Percentiles rank a stretch among this genome's conserved stretches.
phyloP scores from a whole-genome alignment of 345 rosid genomes.

The Eucalyptus urophylla region DNA sequence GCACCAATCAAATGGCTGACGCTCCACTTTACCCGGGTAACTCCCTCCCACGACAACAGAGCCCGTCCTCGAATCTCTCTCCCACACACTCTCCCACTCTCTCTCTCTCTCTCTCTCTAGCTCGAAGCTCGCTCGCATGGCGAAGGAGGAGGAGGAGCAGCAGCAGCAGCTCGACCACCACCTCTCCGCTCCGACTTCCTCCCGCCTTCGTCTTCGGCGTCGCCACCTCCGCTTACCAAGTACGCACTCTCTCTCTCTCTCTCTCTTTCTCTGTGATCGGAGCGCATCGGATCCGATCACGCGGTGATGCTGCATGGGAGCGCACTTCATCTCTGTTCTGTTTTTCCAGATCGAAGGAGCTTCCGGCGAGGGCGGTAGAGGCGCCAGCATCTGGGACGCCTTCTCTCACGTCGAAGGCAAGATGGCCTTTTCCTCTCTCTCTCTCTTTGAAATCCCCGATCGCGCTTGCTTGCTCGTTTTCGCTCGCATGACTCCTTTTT shows the following conservation, averaged over 20 bases:
- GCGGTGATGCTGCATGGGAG: not conserved
- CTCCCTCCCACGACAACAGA: too few relatives aligned
- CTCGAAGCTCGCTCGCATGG: not conserved
- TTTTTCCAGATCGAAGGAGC: constrained; percentile 77
- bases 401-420: constrained; percentile 59
- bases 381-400: constrained; percentile 81
- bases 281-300: not conserved
- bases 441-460: not conserved
- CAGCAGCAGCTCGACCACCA: not conserved
- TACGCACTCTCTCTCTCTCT: not conserved
- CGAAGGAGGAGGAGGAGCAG: constrained; percentile 3
- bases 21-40: too few relatives aligned
- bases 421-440: not conserved
- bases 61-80: too few relatives aligned
- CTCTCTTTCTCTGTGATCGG: not conserved
- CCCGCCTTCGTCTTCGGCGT: constrained; percentile 43
- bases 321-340: not conserved
- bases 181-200: constrained; percentile 29
- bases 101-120: not conserved
- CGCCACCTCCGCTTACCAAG: constrained; percentile 64
- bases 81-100: too few relatives aligned
- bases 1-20: too few relatives aligned
- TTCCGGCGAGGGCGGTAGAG: constrained; percentile 59
- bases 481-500: not conserved
- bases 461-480: not conserved